Conservation (phyloP, 228 moss, liverwort and hornwort species). For the Sphagnum magellanicum region DNA sequence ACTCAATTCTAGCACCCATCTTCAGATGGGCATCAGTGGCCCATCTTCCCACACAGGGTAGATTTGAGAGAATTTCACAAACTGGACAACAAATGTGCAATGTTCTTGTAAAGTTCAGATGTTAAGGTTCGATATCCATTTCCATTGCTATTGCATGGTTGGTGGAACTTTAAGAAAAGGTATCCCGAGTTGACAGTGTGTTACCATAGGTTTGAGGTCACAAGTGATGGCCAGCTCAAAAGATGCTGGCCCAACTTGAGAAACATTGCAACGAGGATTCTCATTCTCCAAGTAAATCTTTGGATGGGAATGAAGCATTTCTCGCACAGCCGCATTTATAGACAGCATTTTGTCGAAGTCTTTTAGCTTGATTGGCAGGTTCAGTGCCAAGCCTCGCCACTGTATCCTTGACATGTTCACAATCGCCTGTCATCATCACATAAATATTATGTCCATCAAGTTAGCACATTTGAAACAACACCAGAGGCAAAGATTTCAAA, state of each 20-base stretch:
- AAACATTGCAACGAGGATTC: conserved; percentile 59
- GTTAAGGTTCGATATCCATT: background rate
- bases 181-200: background rate
- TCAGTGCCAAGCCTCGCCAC: conserved; percentile 54
- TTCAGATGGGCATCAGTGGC: background rate
- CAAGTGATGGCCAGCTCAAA: conserved; percentile 60
- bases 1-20: background rate
- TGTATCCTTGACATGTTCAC: conserved; percentile 73
- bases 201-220: conserved; percentile 83
- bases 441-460: background rate
- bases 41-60: background rate
- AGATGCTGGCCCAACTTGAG: conserved; percentile 56
- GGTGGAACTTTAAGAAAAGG: background rate
- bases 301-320: conserved; percentile 59
- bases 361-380: conserved; percentile 65
- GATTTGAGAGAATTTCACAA: background rate
- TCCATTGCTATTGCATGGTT: background rate
- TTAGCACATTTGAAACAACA: background rate
- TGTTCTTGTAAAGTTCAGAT: background rate
- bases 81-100: background rate
- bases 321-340: conserved; percentile 58
- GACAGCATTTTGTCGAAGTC: conserved; percentile 63
- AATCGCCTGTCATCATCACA: conserved; percentile 45
- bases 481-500: background rate
- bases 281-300: conserved; percentile 58